Percentiles rank a stretch among this genome's conserved stretches.
Conservation (phyloP, 441 rosid genomes). For the Croton laevigatus region DNA sequence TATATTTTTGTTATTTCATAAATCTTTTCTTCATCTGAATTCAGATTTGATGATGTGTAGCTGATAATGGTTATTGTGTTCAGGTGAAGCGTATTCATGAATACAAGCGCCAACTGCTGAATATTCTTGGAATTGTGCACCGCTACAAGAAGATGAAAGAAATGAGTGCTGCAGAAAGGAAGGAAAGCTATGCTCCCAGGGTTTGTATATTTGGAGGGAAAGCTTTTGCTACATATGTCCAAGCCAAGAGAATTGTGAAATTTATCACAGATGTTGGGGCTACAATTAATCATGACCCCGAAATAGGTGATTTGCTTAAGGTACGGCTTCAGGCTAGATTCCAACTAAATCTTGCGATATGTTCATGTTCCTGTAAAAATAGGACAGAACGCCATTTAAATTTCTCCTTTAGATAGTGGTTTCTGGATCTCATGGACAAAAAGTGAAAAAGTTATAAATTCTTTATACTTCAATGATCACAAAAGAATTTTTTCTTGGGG, state of each 20-base stretch:
- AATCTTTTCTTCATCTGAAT: not conserved
- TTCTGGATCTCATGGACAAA: too few relatives aligned
- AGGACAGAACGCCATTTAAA: too few relatives aligned
- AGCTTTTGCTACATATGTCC: constrained; percentile 90
- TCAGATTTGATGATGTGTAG: not conserved
- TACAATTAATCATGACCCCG: constrained; percentile 80
- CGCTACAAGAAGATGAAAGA: constrained; percentile 98
- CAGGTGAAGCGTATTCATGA: constrained; percentile 98
- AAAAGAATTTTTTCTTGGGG: too few relatives aligned
- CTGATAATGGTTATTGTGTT: constrained; percentile 18
- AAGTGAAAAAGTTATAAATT: too few relatives aligned
- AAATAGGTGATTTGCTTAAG: constrained; percentile 89
- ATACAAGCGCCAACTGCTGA: constrained; percentile 88
- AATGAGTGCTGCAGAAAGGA: constrained; percentile 73
- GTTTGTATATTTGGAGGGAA: constrained; percentile 98
- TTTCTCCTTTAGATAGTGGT: too few relatives aligned
- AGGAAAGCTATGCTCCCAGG: constrained; percentile 63
- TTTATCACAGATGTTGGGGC: constrained; percentile 92
- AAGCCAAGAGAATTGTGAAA: constrained; percentile 97
- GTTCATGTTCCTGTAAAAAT: too few relatives aligned
- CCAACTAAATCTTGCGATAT: too few relatives aligned
- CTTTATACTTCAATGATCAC: too few relatives aligned
- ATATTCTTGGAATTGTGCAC: constrained; percentile 81
- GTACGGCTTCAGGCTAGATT: constrained; percentile 33
- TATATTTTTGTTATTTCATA: not conserved